Conservation (phyloP, 1,284 basidiomycete species). For the Rhodotorula sp. region DNA sequence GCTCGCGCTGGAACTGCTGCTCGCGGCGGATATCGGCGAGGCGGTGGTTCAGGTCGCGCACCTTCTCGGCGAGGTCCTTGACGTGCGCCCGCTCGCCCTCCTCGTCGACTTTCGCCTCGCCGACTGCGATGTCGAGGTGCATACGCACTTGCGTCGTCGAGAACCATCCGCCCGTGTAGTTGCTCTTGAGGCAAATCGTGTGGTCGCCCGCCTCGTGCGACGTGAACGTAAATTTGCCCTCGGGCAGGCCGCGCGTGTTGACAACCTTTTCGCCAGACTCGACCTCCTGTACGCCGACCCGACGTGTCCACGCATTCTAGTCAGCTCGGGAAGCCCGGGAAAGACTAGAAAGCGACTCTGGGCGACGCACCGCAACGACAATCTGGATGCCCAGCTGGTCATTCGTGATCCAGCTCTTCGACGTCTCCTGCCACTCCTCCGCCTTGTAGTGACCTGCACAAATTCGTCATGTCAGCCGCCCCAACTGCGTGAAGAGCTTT, state of each 20-base stretch:
- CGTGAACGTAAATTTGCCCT: conserved; percentile 94
- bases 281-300: conserved; percentile 61
- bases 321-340: neutral
- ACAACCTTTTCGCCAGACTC: conserved; percentile 73
- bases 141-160: conserved; percentile 84
- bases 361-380: conserved; percentile 72
- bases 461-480: neutral
- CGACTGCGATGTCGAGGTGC: conserved; percentile 79
- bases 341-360: neutral
- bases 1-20: conserved; percentile 95
- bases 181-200: conserved; percentile 88
- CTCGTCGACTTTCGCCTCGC: conserved; percentile 46
- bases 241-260: conserved; percentile 79
- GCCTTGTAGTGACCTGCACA: conserved; percentile 81
- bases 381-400: conserved; percentile 82
- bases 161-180: conserved; percentile 80
- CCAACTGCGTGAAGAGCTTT: neutral
- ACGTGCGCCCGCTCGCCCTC: conserved; percentile 74
- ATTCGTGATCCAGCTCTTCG: conserved; percentile 70
- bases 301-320: neutral
- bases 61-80: conserved; percentile 76
- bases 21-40: conserved; percentile 89
- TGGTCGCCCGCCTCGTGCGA: conserved; percentile 96
- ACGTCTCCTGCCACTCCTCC: conserved; percentile 79
- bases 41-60: conserved; percentile 88